A percentile compares a stretch with the other conserved stretches of the same genome.
phyloP scores from a whole-genome alignment of 441 rosid genomes.

The Gossypium aridum region DNA sequence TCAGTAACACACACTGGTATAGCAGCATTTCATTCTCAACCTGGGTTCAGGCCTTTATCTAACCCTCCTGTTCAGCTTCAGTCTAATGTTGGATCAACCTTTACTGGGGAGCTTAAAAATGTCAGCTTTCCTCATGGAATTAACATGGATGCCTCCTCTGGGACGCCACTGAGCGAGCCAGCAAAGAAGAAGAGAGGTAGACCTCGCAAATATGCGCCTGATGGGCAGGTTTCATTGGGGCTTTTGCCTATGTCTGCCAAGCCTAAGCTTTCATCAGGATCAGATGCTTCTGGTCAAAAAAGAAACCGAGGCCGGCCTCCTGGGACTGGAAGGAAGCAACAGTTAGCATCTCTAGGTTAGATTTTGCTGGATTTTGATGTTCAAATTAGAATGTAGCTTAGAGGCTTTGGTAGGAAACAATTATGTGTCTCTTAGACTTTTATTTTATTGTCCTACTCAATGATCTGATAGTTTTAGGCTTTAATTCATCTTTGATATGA shows the following conservation, averaged over 20 bases:
- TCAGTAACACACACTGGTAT: slow-evolving; percentile 49
- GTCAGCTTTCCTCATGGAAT: slow-evolving; percentile 51
- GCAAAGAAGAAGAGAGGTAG: slow-evolving; percentile 96
- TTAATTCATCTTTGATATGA: background rate
- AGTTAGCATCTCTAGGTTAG: slow-evolving; percentile 79
- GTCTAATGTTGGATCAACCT: slow-evolving; percentile 47
- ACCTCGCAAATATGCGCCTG: slow-evolving; percentile 38
- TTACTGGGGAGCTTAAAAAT: slow-evolving; percentile 53
- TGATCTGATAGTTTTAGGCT: background rate
- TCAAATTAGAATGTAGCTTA: slow-evolving; percentile 10
- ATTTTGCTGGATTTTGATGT: slow-evolving; percentile 15
- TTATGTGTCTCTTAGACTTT: background rate
- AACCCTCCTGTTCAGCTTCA: slow-evolving; percentile 44
- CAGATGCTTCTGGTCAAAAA: slow-evolving; percentile 55
- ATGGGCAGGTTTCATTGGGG: slow-evolving; percentile 75
- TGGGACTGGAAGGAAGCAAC: slow-evolving; percentile 96
- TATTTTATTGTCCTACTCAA: background rate
- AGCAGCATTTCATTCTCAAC: slow-evolving; percentile 45
- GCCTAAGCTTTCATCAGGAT: slow-evolving; percentile 41
- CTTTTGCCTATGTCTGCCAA: slow-evolving; percentile 59
- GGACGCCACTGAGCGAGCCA: slow-evolving; percentile 42
- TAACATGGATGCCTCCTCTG: slow-evolving; percentile 50
- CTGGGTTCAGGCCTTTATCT: slow-evolving; percentile 54
- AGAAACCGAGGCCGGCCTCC: slow-evolving; percentile 86
- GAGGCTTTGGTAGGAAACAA: background rate